These are phyloP conservation scores for Eucalyptus curtisii DNA, from an alignment of 345 rosid species.

Conservation along the genomic window DNA sequence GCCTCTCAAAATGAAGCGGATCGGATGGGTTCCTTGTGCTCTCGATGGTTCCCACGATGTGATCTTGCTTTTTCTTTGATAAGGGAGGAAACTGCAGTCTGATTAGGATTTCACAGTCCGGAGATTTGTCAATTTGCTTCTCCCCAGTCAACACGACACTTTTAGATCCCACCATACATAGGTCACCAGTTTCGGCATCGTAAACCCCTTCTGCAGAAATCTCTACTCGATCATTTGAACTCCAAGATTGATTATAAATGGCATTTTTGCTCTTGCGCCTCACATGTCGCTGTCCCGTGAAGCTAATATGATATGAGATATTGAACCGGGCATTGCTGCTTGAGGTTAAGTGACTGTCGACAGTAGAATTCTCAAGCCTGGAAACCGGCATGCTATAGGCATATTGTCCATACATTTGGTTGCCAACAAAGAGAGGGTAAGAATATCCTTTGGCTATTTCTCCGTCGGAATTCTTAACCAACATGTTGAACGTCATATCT, in stretches of 20 bases:
- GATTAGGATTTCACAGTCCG: constrained; percentile 29
- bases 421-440: constrained; percentile 21
- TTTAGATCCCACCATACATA: constrained; percentile 51
- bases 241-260: background rate
- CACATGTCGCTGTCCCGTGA: background rate
- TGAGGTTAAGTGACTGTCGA: background rate
- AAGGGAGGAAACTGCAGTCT: constrained; percentile 24
- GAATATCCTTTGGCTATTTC: constrained; percentile 11
- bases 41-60: constrained; percentile 21
- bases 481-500: constrained; percentile 14
- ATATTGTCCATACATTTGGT: background rate
- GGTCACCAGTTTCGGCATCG: constrained; percentile 17
- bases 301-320: constrained; percentile 21
- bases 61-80: background rate
- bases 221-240: background rate
- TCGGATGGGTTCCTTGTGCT: constrained; percentile 20
- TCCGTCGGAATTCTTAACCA: constrained; percentile 1
- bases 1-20: constrained; percentile 13
- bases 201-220: constrained; percentile 43
- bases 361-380: background rate
- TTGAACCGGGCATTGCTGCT: background rate
- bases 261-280: background rate
- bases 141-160: background rate
- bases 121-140: background rate
- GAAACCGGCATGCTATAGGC: background rate